Conservation (phyloP, 257 asterid genomes). For the Nyctanthes arbortristis region DNA sequence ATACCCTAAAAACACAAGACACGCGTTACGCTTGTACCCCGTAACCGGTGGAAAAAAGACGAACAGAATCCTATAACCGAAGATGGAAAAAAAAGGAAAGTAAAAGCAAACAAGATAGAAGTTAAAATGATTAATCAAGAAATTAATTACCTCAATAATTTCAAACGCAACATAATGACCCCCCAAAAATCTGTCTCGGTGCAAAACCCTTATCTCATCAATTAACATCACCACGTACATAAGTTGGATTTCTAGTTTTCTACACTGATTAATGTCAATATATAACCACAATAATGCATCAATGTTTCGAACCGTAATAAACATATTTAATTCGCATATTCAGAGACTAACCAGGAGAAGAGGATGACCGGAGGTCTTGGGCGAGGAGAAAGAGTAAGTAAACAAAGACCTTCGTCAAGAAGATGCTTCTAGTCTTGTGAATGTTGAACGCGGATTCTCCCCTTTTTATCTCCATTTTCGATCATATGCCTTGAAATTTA, state of each 20-base stretch:
- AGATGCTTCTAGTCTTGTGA: conserved; percentile 33
- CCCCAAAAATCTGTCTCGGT: background rate
- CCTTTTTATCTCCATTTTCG: conserved; percentile 49
- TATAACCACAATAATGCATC: no score
- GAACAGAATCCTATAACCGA: no score
- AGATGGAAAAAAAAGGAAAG: no score
- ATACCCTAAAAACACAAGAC: no score
- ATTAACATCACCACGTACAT: no score
- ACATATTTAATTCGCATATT: no score
- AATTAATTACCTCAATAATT: background rate
- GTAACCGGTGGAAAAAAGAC: no score
- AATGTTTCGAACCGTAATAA: no score
- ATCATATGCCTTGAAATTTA: conserved; percentile 35
- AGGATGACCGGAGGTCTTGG: conserved; percentile 35
- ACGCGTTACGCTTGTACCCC: no score
- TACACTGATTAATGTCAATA: no score
- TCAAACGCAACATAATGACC: background rate
- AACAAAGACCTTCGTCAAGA: conserved; percentile 13
- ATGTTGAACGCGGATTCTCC: conserved; percentile 37
- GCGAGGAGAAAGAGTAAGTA: conserved; percentile 44
- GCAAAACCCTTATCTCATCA: background rate
- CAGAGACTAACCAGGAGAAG: conserved; percentile 34
- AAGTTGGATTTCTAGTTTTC: background rate
- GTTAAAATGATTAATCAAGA: background rate
- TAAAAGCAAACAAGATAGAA: no score